These are phyloP conservation scores for Neonectria hederae DNA, from an alignment of 2,329 filamentous ascomycete species.

Conservation along the genomic window DNA sequence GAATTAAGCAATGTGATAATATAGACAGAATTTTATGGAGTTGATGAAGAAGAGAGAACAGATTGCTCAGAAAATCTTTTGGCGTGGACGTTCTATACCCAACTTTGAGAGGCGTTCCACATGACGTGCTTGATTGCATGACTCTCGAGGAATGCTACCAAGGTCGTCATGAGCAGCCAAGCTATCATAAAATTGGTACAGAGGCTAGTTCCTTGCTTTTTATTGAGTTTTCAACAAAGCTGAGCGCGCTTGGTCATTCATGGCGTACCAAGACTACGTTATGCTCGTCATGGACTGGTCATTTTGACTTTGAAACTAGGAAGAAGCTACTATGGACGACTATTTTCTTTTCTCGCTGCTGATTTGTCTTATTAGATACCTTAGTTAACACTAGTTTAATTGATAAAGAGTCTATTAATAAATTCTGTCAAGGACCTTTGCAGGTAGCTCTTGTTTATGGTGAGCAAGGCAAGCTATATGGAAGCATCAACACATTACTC, in stretches of 20 bases:
- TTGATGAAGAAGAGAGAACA: neutral
- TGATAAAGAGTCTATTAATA: too few relatives aligned
- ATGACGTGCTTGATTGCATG: neutral
- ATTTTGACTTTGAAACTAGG: too few relatives aligned
- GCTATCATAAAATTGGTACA: neutral
- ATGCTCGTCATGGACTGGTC: neutral
- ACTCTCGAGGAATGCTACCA: neutral
- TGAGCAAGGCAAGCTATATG: too few relatives aligned
- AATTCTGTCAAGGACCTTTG: too few relatives aligned
- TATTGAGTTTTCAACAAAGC: neutral
- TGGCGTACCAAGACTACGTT: neutral
- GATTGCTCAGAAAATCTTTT: neutral
- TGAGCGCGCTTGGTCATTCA: neutral
- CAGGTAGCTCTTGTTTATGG: too few relatives aligned
- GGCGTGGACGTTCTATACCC: neutral
- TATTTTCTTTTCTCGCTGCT: too few relatives aligned
- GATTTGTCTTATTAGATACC: too few relatives aligned
- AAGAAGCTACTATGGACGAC: too few relatives aligned
- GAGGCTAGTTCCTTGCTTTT: neutral
- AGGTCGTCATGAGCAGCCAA: neutral
- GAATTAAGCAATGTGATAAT: neutral
- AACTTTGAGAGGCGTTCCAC: neutral
- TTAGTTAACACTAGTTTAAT: too few relatives aligned
- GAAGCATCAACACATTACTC: too few relatives aligned
- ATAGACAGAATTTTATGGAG: too few relatives aligned